Base-by-base conservation (phyloP, 352 stramenopile species). In the Thalassiosira pacifica region DNA sequence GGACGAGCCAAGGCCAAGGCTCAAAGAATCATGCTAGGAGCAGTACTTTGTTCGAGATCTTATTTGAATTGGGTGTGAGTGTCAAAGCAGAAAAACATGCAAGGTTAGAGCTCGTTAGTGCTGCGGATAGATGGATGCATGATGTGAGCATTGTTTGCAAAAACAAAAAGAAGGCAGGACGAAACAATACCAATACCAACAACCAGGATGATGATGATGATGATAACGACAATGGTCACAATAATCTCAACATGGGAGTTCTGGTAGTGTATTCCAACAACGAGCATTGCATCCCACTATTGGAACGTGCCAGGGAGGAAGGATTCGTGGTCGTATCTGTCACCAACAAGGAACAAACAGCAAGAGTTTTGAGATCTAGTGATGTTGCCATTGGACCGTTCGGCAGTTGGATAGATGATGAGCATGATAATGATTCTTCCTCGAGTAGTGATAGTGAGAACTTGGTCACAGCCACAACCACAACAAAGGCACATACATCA, bases 251-350 rank as follows among this genome's bases (percentile, higher is more conserved):
- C 22, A 65, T 18, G 27, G 55, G 55, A 27, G 59, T 67, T 18
- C 59, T 67, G 27, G n/a, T 67, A 5, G 27, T 67, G n/a, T 67
- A 45, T 45, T 67, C 59, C 59, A 67, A 67, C 11, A n/a, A 67
- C n/a, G 22, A 29, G 6, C 6, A 19, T 18, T 67, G 10, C 59
- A 45, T n/a, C 27, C 59, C 59, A 4, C 32, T 67, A n/a, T 45
- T 67, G 59, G 11, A 34, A 45, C 59, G 59, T 18, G 59, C 59
- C 27, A 67, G 22, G 32, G 16, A 24, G 18, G 2, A n/a, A 34
- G 59, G 59, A 18, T 67, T 67, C n/a, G 13, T 67, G 16, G n/a
- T 19, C 18, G 59, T 67, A 5, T 67, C 27, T 31, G 22, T n/a
- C 13, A 67, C 59, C 18, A 24, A 67, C 31, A n/a, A 32, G 8